A percentile compares a stretch with the other conserved stretches of the same genome.
phyloP scores from a whole-genome alignment of 1,284 basidiomycete species.

The Polyporus tsugae region DNA sequence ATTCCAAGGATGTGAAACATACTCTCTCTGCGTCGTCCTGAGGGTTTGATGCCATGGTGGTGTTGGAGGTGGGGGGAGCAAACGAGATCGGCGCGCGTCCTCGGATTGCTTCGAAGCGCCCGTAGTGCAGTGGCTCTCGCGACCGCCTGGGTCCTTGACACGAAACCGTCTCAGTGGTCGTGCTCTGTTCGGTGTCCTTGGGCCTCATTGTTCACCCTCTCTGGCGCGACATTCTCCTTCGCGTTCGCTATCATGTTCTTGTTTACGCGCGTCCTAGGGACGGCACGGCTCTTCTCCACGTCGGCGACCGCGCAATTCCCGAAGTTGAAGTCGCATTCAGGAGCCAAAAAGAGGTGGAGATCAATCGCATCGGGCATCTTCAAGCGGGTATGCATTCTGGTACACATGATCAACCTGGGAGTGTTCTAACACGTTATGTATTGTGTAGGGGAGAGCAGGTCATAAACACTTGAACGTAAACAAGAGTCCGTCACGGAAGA shows the following conservation, averaged over 20 bases:
- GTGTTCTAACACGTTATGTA: constrained; percentile 14
- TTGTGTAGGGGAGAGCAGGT: constrained; percentile 67
- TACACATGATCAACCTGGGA: neutral
- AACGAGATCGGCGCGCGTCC: constrained; percentile 15
- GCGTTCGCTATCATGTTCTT: constrained; percentile 34
- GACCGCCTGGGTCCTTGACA: neutral
- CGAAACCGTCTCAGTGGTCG: constrained; percentile 2
- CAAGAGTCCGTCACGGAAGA: constrained; percentile 72
- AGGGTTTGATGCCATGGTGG: constrained; percentile 59
- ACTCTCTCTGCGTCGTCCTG: constrained; percentile 83
- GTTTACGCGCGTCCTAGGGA: constrained; percentile 35
- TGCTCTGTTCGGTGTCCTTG: too few relatives aligned
- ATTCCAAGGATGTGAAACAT: constrained; percentile 31
- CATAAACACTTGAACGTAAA: constrained; percentile 76
- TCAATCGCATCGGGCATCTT: constrained; percentile 74
- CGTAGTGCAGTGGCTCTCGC: neutral
- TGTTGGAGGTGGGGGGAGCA: constrained; percentile 35
- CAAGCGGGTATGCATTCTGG: constrained; percentile 68
- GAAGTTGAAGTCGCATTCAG: constrained; percentile 81
- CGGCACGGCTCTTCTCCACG: constrained; percentile 46
- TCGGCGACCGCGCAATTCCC: constrained; percentile 43
- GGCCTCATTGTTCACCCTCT: constrained; percentile 4
- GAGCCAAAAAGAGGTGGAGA: constrained; percentile 84
- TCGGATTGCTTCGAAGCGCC: constrained; percentile 8
- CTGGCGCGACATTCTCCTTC: neutral